Evolutionary conservation across 352 stramenopile genomes (phyloP), one percentile per base, ranked within the genome.

Genomic region (Globisporangium uncinulatum): DNA sequence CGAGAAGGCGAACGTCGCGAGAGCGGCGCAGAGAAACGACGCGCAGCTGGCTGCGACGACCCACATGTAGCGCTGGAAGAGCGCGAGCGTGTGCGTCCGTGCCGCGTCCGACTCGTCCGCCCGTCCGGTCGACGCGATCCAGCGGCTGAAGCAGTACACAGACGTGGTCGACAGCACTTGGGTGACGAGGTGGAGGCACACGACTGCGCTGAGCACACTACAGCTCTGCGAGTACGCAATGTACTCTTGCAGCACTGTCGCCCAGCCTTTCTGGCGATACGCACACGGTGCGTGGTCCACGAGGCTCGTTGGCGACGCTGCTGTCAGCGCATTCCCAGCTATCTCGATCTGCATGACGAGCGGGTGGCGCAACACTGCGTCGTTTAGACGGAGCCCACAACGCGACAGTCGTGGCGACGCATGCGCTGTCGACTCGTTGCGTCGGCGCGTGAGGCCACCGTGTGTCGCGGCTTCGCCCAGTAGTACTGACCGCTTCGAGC

Each of bases 121-220:
- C 3, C 29, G 14, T 8, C 51, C 61, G 20, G 57, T 70, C 5
- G 60, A 51, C 24, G 62, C 67, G 32, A 74, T 74, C 69, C 69
- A 77, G 15, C 66, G 59, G 31, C 66, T 74, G 37, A 77, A 77
- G 29, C 45, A 65, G 55, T 77, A 77, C 36, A 77, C 61, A 41
- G 62, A 70, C 19, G 57, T 61, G 2, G 63, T 74, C 21, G 66
- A 61, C 8, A 71, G 42, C 17, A 72, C 51, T 48, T 77, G 69
- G 0, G 69, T 74, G 50, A 74, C 14, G 15, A 70, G 62, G 36
- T 77, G 69, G 11, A 74, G 57, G 9, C 65, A 34, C 11, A 70
- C 48, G 9, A 77, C 69, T 17, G 72, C 17, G n/a, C 48, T 58
- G 10, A 77, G 53, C 11, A 54, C 39, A 4, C 39, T 66, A 17